Conservation (phyloP, 2,329 filamentous ascomycete genomes). For the Epichloe sylvatica region DNA sequence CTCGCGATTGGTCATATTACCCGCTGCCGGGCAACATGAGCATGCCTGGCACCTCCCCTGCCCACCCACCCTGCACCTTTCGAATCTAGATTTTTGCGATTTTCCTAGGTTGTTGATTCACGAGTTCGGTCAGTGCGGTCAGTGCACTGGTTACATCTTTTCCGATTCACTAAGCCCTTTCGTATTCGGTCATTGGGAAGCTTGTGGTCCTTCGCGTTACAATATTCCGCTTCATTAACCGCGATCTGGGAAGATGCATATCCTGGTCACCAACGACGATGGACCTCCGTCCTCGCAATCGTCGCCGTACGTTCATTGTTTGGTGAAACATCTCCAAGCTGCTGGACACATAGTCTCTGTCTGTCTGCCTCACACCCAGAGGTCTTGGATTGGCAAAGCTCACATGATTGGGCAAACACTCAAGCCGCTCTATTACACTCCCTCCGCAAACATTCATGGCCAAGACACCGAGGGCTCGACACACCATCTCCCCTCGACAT, state of each 20-base stretch:
- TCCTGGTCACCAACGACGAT: conserved; percentile 64
- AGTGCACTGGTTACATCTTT: background rate
- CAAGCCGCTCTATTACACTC: conserved; percentile 71
- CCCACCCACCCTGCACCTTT: background rate
- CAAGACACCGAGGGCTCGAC: conserved; percentile 46
- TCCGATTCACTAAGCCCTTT: background rate
- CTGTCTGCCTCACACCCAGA: conserved; percentile 77
- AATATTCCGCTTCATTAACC: background rate
- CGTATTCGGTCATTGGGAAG: background rate
- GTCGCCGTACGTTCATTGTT: conserved; percentile 66
- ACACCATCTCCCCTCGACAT: conserved; percentile 41
- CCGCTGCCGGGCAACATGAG: background rate
- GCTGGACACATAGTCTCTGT: conserved; percentile 83
- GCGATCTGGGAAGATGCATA: conserved; percentile 37
- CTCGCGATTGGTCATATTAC: no score
- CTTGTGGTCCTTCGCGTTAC: background rate
- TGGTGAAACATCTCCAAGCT: conserved; percentile 54
- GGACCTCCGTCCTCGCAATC: conserved; percentile 65
- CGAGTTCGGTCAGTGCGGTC: background rate
- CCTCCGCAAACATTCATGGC: conserved; percentile 28
- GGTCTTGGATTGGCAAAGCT: conserved; percentile 97
- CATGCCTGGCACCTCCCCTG: background rate
- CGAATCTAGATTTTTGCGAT: background rate
- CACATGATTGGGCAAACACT: conserved; percentile 86
- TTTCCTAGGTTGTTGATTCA: background rate